phyloP scores from a whole-genome alignment of 148 eudicot genomes.

The Tetragonia tetragonoides region DNA sequence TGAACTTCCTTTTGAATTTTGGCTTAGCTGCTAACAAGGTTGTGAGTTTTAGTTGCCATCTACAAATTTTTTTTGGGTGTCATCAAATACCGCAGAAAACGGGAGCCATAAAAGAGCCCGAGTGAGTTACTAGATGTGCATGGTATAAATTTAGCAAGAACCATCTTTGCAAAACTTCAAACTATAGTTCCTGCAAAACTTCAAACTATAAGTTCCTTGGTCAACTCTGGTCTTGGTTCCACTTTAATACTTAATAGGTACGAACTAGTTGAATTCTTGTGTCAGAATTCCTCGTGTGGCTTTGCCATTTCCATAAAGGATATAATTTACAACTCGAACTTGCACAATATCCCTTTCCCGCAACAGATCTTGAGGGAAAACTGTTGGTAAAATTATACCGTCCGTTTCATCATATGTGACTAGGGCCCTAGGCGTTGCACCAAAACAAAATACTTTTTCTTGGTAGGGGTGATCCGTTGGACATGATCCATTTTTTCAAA shows the following conservation, averaged over 20 bases:
- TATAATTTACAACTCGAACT: constrained; percentile 10
- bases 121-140: neutral
- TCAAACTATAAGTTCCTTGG: neutral
- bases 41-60: neutral
- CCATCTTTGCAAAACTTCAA: neutral
- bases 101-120: neutral
- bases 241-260: neutral
- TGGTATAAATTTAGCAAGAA: neutral
- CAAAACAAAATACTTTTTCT: constrained; percentile 17
- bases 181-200: neutral
- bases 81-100: neutral
- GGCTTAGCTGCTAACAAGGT: neutral
- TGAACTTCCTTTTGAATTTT: neutral
- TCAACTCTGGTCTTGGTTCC: neutral
- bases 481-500: neutral
- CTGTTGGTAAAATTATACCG: neutral
- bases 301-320: constrained; percentile 13
- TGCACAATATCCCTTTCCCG: constrained; percentile 5
- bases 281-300: neutral
- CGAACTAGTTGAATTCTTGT: neutral
- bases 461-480: constrained; percentile 7
- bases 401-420: constrained; percentile 10
- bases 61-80: neutral
- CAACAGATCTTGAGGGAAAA: constrained; percentile 10
- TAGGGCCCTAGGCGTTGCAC: neutral